Conservation (phyloP, 345 rosid species). For the sweet orange (Citrus sinensis) region DVS_A1.0 CM039169.1:24051001-24051500, state of each 20-base stretch:
- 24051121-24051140: not conserved
- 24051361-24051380: no score
- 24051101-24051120: not conserved
- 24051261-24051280: no score
- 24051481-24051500: no score
- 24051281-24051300: no score
- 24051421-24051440: no score
- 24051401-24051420: no score
- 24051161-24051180: not conserved
- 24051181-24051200: no score
- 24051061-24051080: not conserved
- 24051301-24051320: not conserved
- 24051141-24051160: not conserved
- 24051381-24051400: no score
- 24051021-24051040: constrained; percentile 1
- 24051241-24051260: not conserved
- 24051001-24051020: not conserved
- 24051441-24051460: no score
- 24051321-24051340: not conserved
- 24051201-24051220: no score
- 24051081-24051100: not conserved
- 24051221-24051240: not conserved
- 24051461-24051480: no score
- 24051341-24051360: no score
- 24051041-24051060: not conserved